Percentiles rank a stretch among this genome's conserved stretches.
Evolutionary conservation across 164 flowering plant species (phyloP).

Genomic region (Euptelea pleiosperma): DNA sequence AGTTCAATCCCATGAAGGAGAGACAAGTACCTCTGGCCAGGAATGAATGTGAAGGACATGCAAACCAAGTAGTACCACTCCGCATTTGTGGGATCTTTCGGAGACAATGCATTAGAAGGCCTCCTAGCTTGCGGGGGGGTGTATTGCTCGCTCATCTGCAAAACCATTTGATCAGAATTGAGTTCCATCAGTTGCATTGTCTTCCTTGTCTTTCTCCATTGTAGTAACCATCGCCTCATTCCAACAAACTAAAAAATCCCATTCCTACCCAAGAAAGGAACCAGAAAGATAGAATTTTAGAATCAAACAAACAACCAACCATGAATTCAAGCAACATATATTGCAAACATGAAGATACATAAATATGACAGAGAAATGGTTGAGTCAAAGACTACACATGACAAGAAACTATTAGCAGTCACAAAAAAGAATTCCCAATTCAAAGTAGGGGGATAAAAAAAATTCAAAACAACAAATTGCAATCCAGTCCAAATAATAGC

Average conservation of each 20-base stretch:
- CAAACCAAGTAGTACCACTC: slow-evolving; percentile 96
- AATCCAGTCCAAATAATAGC: not conserved
- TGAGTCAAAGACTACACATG: too few relatives aligned
- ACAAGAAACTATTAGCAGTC: too few relatives aligned
- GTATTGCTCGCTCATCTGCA: slow-evolving; percentile 79
- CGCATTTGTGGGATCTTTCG: slow-evolving; percentile 82
- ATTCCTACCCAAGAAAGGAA: slow-evolving; percentile 8
- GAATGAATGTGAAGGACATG: slow-evolving; percentile 76
- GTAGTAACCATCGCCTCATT: slow-evolving; percentile 90
- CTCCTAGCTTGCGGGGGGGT: slow-evolving; percentile 51
- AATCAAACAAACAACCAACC: too few relatives aligned
- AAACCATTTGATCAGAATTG: slow-evolving; percentile 53
- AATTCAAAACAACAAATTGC: too few relatives aligned
- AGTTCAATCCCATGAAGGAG: not conserved
- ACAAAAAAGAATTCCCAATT: too few relatives aligned
- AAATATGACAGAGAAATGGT: too few relatives aligned
- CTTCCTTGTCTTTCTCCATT: slow-evolving; percentile 96
- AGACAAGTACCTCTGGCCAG: slow-evolving; percentile 69
- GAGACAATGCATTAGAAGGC: slow-evolving; percentile 82
- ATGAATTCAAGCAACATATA: not conserved
- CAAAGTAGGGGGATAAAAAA: too few relatives aligned
- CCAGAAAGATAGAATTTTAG: not conserved
- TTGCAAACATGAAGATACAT: not conserved
- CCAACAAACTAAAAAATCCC: slow-evolving; percentile 50
- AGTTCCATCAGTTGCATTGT: slow-evolving; percentile 63